A percentile compares a stretch with the other conserved stretches of the same genome.
These are phyloP conservation scores for Poa annua DNA, from an alignment of 176 grass and related monocot genomes.

Conservation along the genomic window DNA sequence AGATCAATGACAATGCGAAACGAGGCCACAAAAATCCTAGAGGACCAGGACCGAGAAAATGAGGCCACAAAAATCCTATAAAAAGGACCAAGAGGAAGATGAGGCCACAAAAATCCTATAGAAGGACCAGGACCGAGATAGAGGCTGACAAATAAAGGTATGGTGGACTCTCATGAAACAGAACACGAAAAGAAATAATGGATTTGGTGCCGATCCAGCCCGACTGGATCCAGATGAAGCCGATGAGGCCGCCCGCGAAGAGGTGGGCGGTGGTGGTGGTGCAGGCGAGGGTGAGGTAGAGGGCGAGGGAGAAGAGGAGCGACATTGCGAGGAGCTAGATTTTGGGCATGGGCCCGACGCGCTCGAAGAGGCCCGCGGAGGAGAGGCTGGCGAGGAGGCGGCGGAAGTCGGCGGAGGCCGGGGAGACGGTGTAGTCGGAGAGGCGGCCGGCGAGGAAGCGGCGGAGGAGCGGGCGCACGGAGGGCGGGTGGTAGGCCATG, in stretches of 20 bases:
- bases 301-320: constrained; percentile 44
- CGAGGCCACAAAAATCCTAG: no score
- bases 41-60: no score
- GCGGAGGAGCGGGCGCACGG: constrained; percentile 58
- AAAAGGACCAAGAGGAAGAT: no score
- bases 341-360: constrained; percentile 45
- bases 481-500: constrained; percentile 75
- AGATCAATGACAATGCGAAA: no score
- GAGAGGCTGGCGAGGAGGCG: constrained; percentile 71
- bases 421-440: constrained; percentile 66
- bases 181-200: no score
- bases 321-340: constrained; percentile 41
- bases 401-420: constrained; percentile 67
- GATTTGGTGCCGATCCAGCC: constrained; percentile 90
- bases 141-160: no score
- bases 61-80: no score
- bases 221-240: constrained; percentile 79
- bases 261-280: constrained; percentile 44
- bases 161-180: no score
- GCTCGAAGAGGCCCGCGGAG: constrained; percentile 70
- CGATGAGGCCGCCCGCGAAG: constrained; percentile 59
- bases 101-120: no score
- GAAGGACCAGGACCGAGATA: no score
- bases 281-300: constrained; percentile 49
- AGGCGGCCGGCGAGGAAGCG: constrained; percentile 68